These are phyloP conservation scores for Mikania micrantha DNA, from an alignment of 129 eudicot genomes.

Conservation along the genomic window DNA sequence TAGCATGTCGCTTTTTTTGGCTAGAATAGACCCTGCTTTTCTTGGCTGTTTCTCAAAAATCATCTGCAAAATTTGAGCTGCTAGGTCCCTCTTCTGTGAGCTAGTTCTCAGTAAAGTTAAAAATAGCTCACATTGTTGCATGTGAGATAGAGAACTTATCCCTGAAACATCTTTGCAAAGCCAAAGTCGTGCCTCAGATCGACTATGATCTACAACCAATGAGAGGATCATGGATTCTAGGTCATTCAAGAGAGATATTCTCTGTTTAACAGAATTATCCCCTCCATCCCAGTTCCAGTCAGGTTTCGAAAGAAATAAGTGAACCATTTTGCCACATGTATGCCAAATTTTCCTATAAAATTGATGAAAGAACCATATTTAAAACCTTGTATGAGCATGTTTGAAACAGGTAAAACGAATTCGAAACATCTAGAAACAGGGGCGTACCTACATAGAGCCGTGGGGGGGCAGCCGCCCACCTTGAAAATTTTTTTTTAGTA, in stretches of 20 bases:
- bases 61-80: slow-evolving; percentile 66
- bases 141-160: slow-evolving; percentile 41
- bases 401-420: background rate
- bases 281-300: slow-evolving; percentile 32
- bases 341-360: background rate
- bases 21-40: slow-evolving; percentile 57
- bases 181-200: slow-evolving; percentile 95
- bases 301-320: slow-evolving; percentile 62
- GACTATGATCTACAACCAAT: slow-evolving; percentile 52
- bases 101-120: slow-evolving; percentile 53
- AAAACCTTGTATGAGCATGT: no score
- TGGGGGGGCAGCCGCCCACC: no score
- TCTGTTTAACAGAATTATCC: slow-evolving; percentile 31
- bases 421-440: background rate
- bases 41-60: slow-evolving; percentile 64
- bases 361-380: slow-evolving; percentile 11
- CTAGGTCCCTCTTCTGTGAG: slow-evolving; percentile 47
- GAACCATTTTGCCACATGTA: slow-evolving; percentile 38
- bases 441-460: no score
- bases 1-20: slow-evolving; percentile 54
- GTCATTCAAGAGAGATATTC: slow-evolving; percentile 45
- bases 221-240: slow-evolving; percentile 48
- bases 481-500: no score
- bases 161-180: slow-evolving; percentile 69
- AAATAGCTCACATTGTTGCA: slow-evolving; percentile 49